Evolutionary conservation across 192 early-diverging fungal species (phyloP).

Genomic region (Gamsiella multidivaricata): DNA sequence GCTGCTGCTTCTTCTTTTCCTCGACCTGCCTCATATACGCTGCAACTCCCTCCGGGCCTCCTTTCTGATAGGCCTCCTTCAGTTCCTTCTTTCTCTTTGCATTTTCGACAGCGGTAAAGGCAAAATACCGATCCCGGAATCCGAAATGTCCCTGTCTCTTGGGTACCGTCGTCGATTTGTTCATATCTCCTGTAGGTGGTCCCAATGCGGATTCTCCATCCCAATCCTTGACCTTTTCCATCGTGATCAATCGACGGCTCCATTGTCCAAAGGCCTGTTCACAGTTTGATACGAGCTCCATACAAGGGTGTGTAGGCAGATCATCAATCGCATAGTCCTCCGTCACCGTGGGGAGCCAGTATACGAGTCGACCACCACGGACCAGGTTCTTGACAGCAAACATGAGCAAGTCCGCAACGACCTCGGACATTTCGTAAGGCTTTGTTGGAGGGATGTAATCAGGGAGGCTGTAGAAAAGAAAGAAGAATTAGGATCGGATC

Average conservation of each 20-base stretch:
- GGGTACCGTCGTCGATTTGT: constrained; percentile 43
- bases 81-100: constrained; percentile 52
- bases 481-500: neutral
- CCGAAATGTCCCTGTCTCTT: constrained; percentile 38
- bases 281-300: constrained; percentile 88
- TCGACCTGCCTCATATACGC: constrained; percentile 38
- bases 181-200: constrained; percentile 41
- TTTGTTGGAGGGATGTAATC: constrained; percentile 91
- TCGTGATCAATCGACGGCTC: constrained; percentile 91
- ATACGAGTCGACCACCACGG: constrained; percentile 88
- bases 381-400: constrained; percentile 85
- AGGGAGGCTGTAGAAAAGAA: constrained; percentile 46
- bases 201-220: constrained; percentile 32
- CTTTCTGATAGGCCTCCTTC: constrained; percentile 46
- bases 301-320: constrained; percentile 83
- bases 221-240: constrained; percentile 83
- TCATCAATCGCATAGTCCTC: constrained; percentile 85
- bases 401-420: constrained; percentile 83
- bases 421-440: constrained; percentile 94
- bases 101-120: constrained; percentile 38
- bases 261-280: constrained; percentile 96
- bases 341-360: constrained; percentile 95
- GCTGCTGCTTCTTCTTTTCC: constrained; percentile 33
- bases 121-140: constrained; percentile 49
- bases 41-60: constrained; percentile 34